Percentiles rank a stretch among this genome's conserved stretches.
These are phyloP conservation scores for Durotheca rogersii DNA, from an alignment of 495 filamentous ascomycete species.

Conservation along the genomic window DNA sequence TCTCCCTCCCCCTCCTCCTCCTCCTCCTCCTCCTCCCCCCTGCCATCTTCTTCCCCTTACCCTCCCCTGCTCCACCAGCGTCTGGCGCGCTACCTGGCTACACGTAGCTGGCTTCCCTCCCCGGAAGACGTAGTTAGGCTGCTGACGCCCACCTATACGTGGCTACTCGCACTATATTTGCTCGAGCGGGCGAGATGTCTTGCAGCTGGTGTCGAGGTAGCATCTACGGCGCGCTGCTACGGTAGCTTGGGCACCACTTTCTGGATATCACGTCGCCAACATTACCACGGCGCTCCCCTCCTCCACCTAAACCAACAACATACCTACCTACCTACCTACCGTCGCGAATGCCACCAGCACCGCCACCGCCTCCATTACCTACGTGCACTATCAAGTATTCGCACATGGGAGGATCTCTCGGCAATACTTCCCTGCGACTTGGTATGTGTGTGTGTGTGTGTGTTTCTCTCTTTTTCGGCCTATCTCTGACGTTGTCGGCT, in stretches of 20 bases:
- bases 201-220: constrained; percentile 13
- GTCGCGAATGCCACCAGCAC: background rate
- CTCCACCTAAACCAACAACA: too few species aligned
- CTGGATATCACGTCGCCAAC: constrained; percentile 5
- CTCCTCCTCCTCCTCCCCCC: too few species aligned
- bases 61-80: constrained; percentile 15
- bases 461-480: constrained; percentile 15
- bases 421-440: constrained; percentile 16
- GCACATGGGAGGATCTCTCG: constrained; percentile 15
- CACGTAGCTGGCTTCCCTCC: background rate
- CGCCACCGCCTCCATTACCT: constrained; percentile 9
- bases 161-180: constrained; percentile 2
- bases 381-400: background rate
- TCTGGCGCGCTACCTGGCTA: constrained; percentile 18
- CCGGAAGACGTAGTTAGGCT: too few species aligned
- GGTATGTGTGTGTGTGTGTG: too few species aligned
- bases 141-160: too few species aligned
- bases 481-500: background rate
- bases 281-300: background rate
- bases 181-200: constrained; percentile 20
- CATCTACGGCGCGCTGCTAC: background rate
- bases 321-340: background rate
- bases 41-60: too few species aligned
- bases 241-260: constrained; percentile 22
- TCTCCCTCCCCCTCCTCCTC: too few species aligned